Evolutionary conservation across 2,329 filamentous ascomycete species (phyloP), one percentile per base, ranked within the genome.

Genomic region (Diaporthe caulivora): DNA sequence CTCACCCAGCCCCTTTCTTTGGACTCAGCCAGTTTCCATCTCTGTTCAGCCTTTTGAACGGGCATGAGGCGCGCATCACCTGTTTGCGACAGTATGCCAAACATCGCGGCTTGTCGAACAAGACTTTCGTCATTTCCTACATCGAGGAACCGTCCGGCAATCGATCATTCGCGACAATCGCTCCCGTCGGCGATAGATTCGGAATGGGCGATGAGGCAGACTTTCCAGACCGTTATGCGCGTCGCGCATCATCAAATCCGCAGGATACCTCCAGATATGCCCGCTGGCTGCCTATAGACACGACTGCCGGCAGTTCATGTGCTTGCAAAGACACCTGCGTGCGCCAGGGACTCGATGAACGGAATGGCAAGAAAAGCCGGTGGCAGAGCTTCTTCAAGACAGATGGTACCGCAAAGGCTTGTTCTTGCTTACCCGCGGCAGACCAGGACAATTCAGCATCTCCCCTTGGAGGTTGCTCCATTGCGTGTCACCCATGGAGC

Each of bases 401-500:
- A 34, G 29, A 34, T 10, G 21, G 29, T 26, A 55, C 53, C 15
- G 18, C 26, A 10, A 26, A 55, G 0, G 21, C 4, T 34, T 55
- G 53, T 13, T 26, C 53, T 34, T 55, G 53, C 17, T 21, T 10
- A 2, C 53, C 53, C 17, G 17, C 29, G 21, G 26, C 26, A 2
- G 17, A 21, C 9, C 31, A 29, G 17, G 15, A 21, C 17, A n/a
- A n/a, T 18, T 17, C 2, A 44, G 40, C 40, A 21, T 9, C 47
- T n/a, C 15, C 9, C 17, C 3, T n/a, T 18, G 47, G 53, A 15
- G 53, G 53, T 18, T 55, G 53, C 53, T 55, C 53, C 29, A 15
- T 55, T 55, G 26, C 26, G 10, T 55, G 53, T 55, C 53, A 55
- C 53, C 53, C 53, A 10, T 55, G 53, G 53, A 55, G 53, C 53